Evolutionary conservation across 768 basidiomycete species (phyloP).

Genomic region (Myochromella boudieri): DNA sequence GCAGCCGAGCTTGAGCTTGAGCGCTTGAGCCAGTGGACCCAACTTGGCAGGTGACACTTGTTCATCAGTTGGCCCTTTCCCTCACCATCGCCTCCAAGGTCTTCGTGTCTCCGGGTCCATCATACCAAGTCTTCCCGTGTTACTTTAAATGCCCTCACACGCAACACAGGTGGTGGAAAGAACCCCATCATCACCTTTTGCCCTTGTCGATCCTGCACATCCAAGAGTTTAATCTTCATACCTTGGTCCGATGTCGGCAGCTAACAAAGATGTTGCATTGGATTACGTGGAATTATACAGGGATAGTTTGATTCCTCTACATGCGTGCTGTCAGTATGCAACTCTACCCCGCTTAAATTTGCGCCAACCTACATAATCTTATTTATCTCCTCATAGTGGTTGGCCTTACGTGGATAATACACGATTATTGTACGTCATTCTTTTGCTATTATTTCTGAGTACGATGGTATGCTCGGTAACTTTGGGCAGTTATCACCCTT

Average conservation of each 20-base stretch:
- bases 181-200: too few species aligned
- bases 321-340: not conserved
- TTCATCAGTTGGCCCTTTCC: too few species aligned
- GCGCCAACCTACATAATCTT: not conserved
- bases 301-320: not conserved
- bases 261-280: not conserved
- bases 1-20: too few species aligned
- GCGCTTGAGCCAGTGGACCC: too few species aligned
- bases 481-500: conserved; percentile 27
- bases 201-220: too few species aligned
- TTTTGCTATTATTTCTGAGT: not conserved
- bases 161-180: too few species aligned
- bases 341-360: not conserved
- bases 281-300: not conserved
- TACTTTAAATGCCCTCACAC: too few species aligned
- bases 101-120: too few species aligned
- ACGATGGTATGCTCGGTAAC: not conserved
- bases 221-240: too few species aligned
- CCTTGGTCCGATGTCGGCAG: not conserved
- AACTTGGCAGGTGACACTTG: too few species aligned
- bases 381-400: conserved; percentile 20
- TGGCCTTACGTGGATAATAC: conserved; percentile 36
- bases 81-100: too few species aligned
- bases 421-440: conserved; percentile 32
- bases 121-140: too few species aligned